Evolutionary conservation across 176 grass and related monocot genomes (phyloP).

Genomic region (Triticum urartu): DNA sequence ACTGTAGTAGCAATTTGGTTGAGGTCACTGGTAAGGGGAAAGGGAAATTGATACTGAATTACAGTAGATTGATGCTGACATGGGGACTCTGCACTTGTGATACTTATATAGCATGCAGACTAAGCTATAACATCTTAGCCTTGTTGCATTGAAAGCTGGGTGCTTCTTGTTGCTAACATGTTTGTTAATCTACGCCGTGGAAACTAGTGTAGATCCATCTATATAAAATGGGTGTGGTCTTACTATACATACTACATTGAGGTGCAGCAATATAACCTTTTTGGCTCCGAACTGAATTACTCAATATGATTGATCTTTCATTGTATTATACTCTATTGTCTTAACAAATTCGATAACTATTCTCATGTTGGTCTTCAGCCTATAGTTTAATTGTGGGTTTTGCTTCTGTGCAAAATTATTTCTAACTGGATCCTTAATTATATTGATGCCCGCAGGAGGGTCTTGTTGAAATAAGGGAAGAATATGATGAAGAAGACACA

Average conservation of each 20-base stretch:
- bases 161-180: not conserved
- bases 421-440: constrained; percentile 12
- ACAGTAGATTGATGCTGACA: not conserved
- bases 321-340: not conserved
- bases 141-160: constrained; percentile 5
- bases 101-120: not conserved
- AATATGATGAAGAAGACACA: constrained; percentile 65
- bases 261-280: not conserved
- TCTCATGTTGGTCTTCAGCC: not conserved
- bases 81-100: not conserved
- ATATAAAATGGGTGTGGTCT: not conserved
- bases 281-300: not conserved
- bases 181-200: constrained; percentile 5
- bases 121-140: not conserved
- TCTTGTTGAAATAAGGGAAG: constrained; percentile 98
- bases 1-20: constrained; percentile 1
- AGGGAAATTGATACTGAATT: not conserved
- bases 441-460: constrained; percentile 61
- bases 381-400: constrained; percentile 15
- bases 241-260: not conserved
- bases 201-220: constrained; percentile 4
- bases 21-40: not conserved
- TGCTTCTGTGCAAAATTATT: constrained; percentile 7
- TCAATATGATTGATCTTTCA: constrained; percentile 1
- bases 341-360: not conserved